These are phyloP conservation scores for Kodamaea suecica DNA, from an alignment of 1,139 yeast species.

Conservation along the genomic window DNA sequence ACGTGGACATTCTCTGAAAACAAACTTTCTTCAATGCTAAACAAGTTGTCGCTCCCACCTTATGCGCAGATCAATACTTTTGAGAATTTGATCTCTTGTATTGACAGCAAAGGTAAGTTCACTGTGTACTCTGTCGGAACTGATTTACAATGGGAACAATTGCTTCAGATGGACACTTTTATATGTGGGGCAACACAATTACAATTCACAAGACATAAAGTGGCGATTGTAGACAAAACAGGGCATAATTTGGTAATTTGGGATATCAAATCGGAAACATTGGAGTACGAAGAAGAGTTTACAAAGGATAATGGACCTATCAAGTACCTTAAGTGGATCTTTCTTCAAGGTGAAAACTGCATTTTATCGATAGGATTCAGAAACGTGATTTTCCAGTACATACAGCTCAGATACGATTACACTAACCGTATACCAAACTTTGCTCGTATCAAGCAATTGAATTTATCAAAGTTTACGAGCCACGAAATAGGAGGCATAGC, in stretches of 20 bases:
- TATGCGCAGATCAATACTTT: slow-evolving; percentile 1
- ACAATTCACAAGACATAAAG: slow-evolving; percentile 38
- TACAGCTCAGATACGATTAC: slow-evolving; percentile 85
- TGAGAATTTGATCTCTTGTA: slow-evolving; percentile 1
- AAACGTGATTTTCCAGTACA: slow-evolving; percentile 60
- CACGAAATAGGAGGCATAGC: slow-evolving; percentile 86
- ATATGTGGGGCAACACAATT: slow-evolving; percentile 4
- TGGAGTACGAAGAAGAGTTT: slow-evolving; percentile 58
- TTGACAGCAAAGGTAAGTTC: slow-evolving; percentile 2
- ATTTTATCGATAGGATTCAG: slow-evolving; percentile 77
- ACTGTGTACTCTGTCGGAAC: background rate
- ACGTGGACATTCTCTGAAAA: background rate
- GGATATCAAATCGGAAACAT: slow-evolving; percentile 66
- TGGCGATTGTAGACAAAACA: slow-evolving; percentile 63
- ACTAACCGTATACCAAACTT: slow-evolving; percentile 78
- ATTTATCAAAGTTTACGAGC: slow-evolving; percentile 65
- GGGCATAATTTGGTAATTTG: slow-evolving; percentile 61
- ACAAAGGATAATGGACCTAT: slow-evolving; percentile 28
- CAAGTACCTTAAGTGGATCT: slow-evolving; percentile 79
- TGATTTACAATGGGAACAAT: background rate
- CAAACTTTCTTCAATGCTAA: background rate
- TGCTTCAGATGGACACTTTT: slow-evolving; percentile 3
- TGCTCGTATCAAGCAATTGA: slow-evolving; percentile 70
- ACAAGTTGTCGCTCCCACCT: background rate
- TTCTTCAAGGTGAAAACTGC: slow-evolving; percentile 57